phyloP scores from a whole-genome alignment of 2,329 filamentous ascomycete genomes.

The Harringtonia lauricola region DNA sequence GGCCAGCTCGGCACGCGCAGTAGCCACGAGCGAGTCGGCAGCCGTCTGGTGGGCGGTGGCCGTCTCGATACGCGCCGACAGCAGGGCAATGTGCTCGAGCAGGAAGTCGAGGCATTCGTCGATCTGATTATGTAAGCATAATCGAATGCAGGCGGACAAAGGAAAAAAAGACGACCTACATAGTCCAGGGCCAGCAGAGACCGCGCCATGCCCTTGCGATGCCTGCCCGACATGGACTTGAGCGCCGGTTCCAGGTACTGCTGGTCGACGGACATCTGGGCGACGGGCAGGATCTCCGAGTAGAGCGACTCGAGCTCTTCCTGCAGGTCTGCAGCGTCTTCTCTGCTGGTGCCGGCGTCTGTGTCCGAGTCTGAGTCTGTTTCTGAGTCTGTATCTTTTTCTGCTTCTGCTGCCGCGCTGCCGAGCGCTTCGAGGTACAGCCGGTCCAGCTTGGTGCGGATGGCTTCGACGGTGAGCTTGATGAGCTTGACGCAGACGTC shows the following conservation, averaged over 20 bases:
- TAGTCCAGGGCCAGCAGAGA: slow-evolving; percentile 38
- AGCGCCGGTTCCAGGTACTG: slow-evolving; percentile 54
- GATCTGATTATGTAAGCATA: slow-evolving; percentile 28
- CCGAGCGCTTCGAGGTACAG: slow-evolving; percentile 39
- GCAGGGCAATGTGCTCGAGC: slow-evolving; percentile 30
- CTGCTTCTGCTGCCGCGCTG: not conserved
- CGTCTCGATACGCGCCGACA: slow-evolving; percentile 30
- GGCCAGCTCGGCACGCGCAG: slow-evolving; percentile 32
- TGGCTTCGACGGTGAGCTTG: slow-evolving; percentile 43
- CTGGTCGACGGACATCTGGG: slow-evolving; percentile 60
- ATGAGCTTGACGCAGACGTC: slow-evolving; percentile 47
- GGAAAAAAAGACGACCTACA: slow-evolving; percentile 23
- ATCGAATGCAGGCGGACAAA: not conserved
- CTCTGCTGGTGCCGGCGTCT: slow-evolving; percentile 16
- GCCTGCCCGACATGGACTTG: slow-evolving; percentile 29
- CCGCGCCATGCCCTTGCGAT: slow-evolving; percentile 30
- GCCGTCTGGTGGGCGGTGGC: slow-evolving; percentile 34
- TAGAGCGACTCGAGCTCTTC: slow-evolving; percentile 60
- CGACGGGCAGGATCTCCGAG: slow-evolving; percentile 56
- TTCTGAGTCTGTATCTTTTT: too few relatives aligned
- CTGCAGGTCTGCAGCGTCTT: slow-evolving; percentile 40
- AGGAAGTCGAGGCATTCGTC: slow-evolving; percentile 40
- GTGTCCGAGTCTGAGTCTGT: too few relatives aligned
- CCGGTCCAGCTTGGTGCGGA: slow-evolving; percentile 43
- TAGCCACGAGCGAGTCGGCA: slow-evolving; percentile 25